Base-by-base conservation (phyloP, 2,329 filamentous ascomycete genomes). In the Rhynchosporium secalis region DNA sequence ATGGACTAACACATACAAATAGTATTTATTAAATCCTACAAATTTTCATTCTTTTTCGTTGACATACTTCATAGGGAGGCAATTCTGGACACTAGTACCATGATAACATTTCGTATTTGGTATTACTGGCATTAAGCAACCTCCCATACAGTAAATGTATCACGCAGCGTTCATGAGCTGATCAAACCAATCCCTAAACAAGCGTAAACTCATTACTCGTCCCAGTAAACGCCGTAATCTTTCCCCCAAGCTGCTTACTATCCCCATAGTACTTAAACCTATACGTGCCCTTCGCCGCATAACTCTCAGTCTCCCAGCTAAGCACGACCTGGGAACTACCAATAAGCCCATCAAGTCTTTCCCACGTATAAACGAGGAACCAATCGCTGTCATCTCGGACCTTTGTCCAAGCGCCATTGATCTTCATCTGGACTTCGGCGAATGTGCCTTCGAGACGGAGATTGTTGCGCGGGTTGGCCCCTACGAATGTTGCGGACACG, bases 391-490 rank as follows among this genome's bases (percentile, higher is more conserved):
- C 93, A 64, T 86, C 84, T 12, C 86, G 81, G 3, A 96, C 83
- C 41, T 79, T 80, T 10, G 75, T 78, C 93, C 92, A 96, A 0
- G 60, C 71, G 43, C 69, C 69, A 36, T 80, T 73, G 51, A 83
- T 62, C 5, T 69, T 31, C 71, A 79, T 79, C 78, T 97, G 92
- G 0, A 97, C 83, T 0, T 89, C 84, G 0, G 88, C 87, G 75
- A 86, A 97, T 0, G 92, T 96, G 1, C 80, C 82, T 70, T 91
- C 92, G 1, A 91, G 84, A 0, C 87, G 83, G 36, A 96, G 83
- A 68, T 96, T 90, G 74, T 97, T 97, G 29, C 94, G 83, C 13
- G 93, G 94, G 71, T 96, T 96, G 0, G 93, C 92, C 13, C 87
- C 93, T 2, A 93, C 85, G 75, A 97, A 97, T 0, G 81, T 86